Evolutionary conservation across 345 rosid species (phyloP).

Genomic region (Hibiscus tridactylites): DNA sequence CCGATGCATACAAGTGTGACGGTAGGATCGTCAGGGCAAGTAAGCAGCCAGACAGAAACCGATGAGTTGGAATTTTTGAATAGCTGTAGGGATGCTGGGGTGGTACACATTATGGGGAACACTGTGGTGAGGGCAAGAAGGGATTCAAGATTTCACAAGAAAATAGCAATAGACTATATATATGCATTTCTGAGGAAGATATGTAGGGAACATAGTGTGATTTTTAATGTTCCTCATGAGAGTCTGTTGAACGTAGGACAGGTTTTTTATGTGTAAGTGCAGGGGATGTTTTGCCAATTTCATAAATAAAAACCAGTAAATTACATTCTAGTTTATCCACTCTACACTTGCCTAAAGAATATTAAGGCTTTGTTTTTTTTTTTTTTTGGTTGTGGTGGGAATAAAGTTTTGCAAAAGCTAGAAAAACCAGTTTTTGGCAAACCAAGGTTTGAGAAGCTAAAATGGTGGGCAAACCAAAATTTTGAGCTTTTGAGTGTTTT

Average conservation of each 20-base stretch:
- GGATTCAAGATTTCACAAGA: slow-evolving; percentile 51
- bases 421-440: no score
- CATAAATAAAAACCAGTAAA: background rate
- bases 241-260: slow-evolving; percentile 71
- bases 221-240: slow-evolving; percentile 76
- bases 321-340: background rate
- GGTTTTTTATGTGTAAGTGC: slow-evolving; percentile 47
- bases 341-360: no score
- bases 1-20: background rate
- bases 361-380: no score
- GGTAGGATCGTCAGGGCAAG: slow-evolving; percentile 29
- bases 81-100: slow-evolving; percentile 56
- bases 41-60: slow-evolving; percentile 37
- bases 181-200: slow-evolving; percentile 71
- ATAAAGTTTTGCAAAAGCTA: no score
- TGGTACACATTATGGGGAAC: slow-evolving; percentile 71
- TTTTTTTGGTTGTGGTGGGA: no score
- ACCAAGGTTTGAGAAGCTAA: no score
- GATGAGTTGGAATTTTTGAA: slow-evolving; percentile 56
- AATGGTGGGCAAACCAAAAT: no score
- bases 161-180: slow-evolving; percentile 55
- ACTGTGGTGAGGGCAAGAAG: slow-evolving; percentile 57
- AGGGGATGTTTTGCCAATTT: background rate
- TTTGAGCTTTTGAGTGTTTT: no score
- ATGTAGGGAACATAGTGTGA: slow-evolving; percentile 70